Percentiles rank a stretch among this genome's conserved stretches.
Evolutionary conservation across 306 rosid genomes (phyloP).

Genomic region (Malus sieversii): DNA sequence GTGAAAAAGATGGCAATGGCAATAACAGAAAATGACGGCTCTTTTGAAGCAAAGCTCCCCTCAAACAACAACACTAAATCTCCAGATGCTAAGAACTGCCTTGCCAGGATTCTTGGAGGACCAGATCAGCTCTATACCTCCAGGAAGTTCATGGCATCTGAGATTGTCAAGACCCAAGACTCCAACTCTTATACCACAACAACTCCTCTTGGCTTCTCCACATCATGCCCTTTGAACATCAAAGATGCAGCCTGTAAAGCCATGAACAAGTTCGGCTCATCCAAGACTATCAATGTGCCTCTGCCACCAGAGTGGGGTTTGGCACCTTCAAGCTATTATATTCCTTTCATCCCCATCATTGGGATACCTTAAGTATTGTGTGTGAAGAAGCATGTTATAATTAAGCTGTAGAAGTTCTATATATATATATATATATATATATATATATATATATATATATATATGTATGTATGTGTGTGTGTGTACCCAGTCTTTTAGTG

Average conservation of each 20-base stretch:
- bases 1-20: constrained; percentile 32
- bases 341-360: constrained; percentile 78
- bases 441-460: no score
- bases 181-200: constrained; percentile 40
- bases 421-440: no score
- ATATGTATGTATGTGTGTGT: no score
- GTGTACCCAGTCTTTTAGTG: no score
- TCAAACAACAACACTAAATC: constrained; percentile 7
- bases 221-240: constrained; percentile 39
- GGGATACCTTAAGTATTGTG: constrained; percentile 61
- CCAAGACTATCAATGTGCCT: constrained; percentile 61
- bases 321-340: constrained; percentile 65
- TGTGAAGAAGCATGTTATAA: neutral
- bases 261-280: constrained; percentile 30
- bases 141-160: constrained; percentile 29
- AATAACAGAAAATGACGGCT: constrained; percentile 51
- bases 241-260: constrained; percentile 23
- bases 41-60: constrained; percentile 47
- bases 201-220: constrained; percentile 50
- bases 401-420: neutral
- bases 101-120: constrained; percentile 56
- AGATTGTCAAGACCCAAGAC: constrained; percentile 29
- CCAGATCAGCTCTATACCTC: constrained; percentile 48
- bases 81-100: constrained; percentile 27
- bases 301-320: constrained; percentile 78